These are phyloP conservation scores for Triadica sebifera DNA, from an alignment of 345 rosid genomes.

Conservation along the genomic window DNA sequence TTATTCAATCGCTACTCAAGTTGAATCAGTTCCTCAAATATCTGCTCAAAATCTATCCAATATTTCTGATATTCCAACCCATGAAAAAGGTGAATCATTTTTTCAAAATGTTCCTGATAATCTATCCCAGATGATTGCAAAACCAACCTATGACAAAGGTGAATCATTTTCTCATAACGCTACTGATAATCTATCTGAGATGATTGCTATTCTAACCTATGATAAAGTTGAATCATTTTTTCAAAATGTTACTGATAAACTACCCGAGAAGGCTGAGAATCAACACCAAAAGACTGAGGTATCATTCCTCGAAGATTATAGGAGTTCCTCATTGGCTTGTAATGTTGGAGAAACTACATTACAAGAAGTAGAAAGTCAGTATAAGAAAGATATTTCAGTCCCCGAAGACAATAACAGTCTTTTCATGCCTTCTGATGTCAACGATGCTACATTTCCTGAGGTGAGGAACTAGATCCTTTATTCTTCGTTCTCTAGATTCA, in stretches of 20 bases:
- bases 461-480: not conserved
- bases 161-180: too few relatives aligned
- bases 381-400: not conserved
- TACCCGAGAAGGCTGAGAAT: not conserved
- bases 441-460: not conserved
- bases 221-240: too few relatives aligned
- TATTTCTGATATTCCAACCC: not conserved
- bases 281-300: not conserved
- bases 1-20: not conserved
- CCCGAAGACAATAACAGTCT: not conserved
- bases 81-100: not conserved
- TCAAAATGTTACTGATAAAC: not conserved
- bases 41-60: not conserved
- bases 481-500: too few relatives aligned
- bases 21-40: not conserved
- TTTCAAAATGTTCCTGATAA: too few relatives aligned
- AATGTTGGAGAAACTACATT: not conserved
- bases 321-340: not conserved
- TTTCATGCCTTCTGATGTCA: not conserved
- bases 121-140: not conserved
- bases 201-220: too few relatives aligned
- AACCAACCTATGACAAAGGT: not conserved
- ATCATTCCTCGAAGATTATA: not conserved
- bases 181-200: too few relatives aligned
- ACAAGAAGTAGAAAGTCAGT: conserved; percentile 2